Conservation (phyloP, 306 rosid genomes). For the Begonia loranthoides region DNA sequence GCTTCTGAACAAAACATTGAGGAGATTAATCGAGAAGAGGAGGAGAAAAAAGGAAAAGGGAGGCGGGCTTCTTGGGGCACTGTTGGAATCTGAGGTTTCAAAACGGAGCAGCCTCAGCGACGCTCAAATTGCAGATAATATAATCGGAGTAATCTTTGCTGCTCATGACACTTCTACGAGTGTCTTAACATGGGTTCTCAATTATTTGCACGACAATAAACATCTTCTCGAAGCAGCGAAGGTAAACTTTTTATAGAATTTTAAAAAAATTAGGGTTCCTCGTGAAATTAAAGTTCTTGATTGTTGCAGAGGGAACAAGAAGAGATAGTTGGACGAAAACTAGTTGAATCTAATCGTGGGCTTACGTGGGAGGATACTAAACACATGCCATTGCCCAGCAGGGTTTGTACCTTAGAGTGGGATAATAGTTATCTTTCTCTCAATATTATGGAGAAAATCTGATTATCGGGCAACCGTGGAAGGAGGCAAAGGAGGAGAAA, state of each 20-base stretch:
- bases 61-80: slow-evolving; percentile 44
- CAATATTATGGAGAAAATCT: too few relatives aligned
- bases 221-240: too few relatives aligned
- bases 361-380: slow-evolving; percentile 70
- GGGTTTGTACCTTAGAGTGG: too few relatives aligned
- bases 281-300: too few relatives aligned
- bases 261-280: not conserved
- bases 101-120: slow-evolving; percentile 3
- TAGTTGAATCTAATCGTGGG: slow-evolving; percentile 27
- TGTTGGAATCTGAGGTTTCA: slow-evolving; percentile 24
- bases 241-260: slow-evolving; percentile 8
- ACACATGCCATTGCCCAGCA: slow-evolving; percentile 39
- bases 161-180: too few relatives aligned
- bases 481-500: too few relatives aligned
- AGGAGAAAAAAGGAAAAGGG: slow-evolving; percentile 19
- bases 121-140: too few relatives aligned
- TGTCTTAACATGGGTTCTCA: too few relatives aligned
- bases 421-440: too few relatives aligned
- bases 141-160: too few relatives aligned
- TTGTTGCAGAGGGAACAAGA: slow-evolving; percentile 57
- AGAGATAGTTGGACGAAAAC: slow-evolving; percentile 21
- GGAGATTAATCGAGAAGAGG: slow-evolving; percentile 42
- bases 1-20: slow-evolving; percentile 38
- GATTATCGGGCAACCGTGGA: too few relatives aligned
- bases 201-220: too few relatives aligned